phyloP scores from a whole-genome alignment of 768 basidiomycete genomes.

The Mycena latifolia region DNA sequence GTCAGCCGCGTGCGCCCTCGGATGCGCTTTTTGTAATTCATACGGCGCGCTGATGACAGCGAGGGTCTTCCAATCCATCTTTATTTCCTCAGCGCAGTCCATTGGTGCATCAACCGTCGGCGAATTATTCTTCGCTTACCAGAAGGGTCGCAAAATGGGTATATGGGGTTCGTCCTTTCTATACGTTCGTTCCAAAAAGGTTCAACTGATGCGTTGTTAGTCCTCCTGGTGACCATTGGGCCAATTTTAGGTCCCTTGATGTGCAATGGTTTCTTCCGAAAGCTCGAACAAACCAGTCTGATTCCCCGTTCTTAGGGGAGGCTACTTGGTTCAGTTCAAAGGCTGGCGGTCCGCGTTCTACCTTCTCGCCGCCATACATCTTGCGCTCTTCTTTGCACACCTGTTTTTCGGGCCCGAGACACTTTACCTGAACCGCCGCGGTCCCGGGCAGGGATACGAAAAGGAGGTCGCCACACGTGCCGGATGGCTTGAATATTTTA shows the following conservation, averaged over 20 bases:
- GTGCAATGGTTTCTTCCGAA: no score
- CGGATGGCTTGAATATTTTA: background rate
- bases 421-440: background rate
- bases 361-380: background rate
- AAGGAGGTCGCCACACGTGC: background rate
- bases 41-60: background rate
- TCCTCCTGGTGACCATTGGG: background rate
- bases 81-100: background rate
- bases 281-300: no score
- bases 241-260: background rate
- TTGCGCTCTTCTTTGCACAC: background rate
- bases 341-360: background rate
- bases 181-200: background rate
- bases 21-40: background rate
- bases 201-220: background rate
- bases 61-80: background rate
- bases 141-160: background rate
- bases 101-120: background rate
- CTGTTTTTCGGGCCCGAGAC: background rate
- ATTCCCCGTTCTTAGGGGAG: background rate
- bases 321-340: background rate
- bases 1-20: background rate
- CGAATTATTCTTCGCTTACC: background rate
- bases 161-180: background rate
- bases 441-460: background rate